Evolutionary conservation across 768 basidiomycete species (phyloP).

Genomic region (Pisolithus orientalis): DNA sequence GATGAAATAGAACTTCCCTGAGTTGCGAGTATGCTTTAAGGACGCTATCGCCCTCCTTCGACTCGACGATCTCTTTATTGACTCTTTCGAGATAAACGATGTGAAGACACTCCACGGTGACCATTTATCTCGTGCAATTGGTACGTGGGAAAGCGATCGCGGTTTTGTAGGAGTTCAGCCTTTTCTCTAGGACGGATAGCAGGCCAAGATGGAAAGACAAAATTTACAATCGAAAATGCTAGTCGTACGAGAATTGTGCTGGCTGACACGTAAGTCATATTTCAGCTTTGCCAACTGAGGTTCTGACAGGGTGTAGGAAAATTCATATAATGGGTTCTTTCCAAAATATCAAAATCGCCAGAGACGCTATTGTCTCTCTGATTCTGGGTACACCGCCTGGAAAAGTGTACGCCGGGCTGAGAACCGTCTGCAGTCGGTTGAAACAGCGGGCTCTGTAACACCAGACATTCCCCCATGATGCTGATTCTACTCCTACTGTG

Average conservation of each 20-base stretch:
- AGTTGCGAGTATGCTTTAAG: slow-evolving; percentile 32
- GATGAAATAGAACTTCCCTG: not conserved
- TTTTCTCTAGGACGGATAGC: slow-evolving; percentile 78
- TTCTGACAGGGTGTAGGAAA: slow-evolving; percentile 50
- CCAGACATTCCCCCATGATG: slow-evolving; percentile 4
- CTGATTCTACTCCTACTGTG: not conserved
- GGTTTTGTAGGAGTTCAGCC: slow-evolving; percentile 4
- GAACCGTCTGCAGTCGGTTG: slow-evolving; percentile 90
- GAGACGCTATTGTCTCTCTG: slow-evolving; percentile 92
- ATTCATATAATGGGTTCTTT: slow-evolving; percentile 98
- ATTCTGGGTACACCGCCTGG: slow-evolving; percentile 95
- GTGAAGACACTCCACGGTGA: slow-evolving; percentile 98
- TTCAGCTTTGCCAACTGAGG: not conserved
- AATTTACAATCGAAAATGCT: slow-evolving; percentile 97
- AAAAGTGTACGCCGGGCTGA: slow-evolving; percentile 84
- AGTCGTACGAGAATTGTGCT: slow-evolving; percentile 97
- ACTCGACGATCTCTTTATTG: slow-evolving; percentile 94
- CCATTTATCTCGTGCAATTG: slow-evolving; percentile 96
- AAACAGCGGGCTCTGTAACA: slow-evolving; percentile 79
- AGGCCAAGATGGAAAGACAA: slow-evolving; percentile 97
- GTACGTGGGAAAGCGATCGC: slow-evolving; percentile 31
- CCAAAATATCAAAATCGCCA: slow-evolving; percentile 96
- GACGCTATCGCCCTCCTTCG: slow-evolving; percentile 94
- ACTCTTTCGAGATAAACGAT: slow-evolving; percentile 98
- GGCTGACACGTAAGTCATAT: slow-evolving; percentile 79